phyloP scores from a whole-genome alignment of 768 basidiomycete species.

The Cubamyces lactineus region DNA sequence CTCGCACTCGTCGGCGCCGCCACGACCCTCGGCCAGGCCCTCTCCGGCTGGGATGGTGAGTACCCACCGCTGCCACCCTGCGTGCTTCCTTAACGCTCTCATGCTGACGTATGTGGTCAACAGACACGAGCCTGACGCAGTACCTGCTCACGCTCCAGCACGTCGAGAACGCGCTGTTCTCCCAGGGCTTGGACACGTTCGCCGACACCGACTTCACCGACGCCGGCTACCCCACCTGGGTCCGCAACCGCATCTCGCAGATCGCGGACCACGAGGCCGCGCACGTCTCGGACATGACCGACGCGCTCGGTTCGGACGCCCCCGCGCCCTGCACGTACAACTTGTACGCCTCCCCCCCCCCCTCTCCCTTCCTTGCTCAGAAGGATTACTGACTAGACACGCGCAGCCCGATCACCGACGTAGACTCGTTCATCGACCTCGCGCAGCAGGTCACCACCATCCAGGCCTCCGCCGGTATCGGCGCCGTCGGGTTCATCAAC shows the following conservation, averaged over 20 bases:
- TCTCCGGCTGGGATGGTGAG: slow-evolving; percentile 1
- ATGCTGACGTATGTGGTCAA: not conserved
- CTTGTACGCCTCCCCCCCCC: slow-evolving; percentile 8
- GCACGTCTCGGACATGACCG: slow-evolving; percentile 57
- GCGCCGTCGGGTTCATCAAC: slow-evolving; percentile 48
- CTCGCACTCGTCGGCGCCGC: slow-evolving; percentile 24
- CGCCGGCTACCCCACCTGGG: slow-evolving; percentile 53
- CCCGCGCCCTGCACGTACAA: slow-evolving; percentile 21
- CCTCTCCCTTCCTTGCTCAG: not conserved
- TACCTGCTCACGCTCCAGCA: slow-evolving; percentile 52
- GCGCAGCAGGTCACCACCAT: slow-evolving; percentile 55
- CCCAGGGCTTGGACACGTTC: slow-evolving; percentile 47
- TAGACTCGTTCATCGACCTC: slow-evolving; percentile 46
- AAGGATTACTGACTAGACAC: not conserved
- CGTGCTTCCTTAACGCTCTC: not conserved
- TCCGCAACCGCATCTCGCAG: slow-evolving; percentile 52
- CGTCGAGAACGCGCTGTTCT: slow-evolving; percentile 49
- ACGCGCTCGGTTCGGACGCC: slow-evolving; percentile 35
- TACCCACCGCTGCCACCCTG: not conserved
- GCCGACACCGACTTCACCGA: slow-evolving; percentile 46
- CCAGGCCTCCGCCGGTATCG: slow-evolving; percentile 59
- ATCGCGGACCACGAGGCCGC: slow-evolving; percentile 55
- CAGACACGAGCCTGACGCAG: slow-evolving; percentile 41
- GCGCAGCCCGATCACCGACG: slow-evolving; percentile 46
- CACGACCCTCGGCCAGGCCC: slow-evolving; percentile 11